Evolutionary conservation across 129 eudicot species (phyloP), one percentile per base, ranked within the genome.

Genomic region (Kitagawia praeruptora): DNA sequence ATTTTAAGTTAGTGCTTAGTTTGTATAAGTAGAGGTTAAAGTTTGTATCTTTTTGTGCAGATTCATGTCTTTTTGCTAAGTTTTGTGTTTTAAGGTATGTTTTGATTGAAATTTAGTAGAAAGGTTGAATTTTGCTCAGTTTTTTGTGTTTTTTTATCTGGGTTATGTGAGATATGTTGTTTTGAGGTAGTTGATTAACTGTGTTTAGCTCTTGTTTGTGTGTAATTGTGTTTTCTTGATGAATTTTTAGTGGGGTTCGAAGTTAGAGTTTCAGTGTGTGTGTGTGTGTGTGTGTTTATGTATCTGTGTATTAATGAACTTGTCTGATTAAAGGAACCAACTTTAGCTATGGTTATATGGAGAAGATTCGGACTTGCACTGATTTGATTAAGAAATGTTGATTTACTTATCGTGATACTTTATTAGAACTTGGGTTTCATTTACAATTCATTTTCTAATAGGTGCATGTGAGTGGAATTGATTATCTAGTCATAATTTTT

Each of bases 31-130:
- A 27, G 23, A 31, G 18, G 6, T 13, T 67, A 14, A 67, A 67
- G 73, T 67, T 61, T 67, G 23, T 5, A 31, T 67, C 39, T 67
- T 67, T 34, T 14, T 67, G 73, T 67, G 73, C 80, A 81, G 87
- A 80, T 87, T 91, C 76, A 78, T 67, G 69, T 61, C 27, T 28
- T 67, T 67, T 16, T 34, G 41, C 40, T 67, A 31, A 40, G 21
- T 67, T 14, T 67, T 34, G 41, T 27, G 23, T 67, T 67, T 67
- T 31, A 66, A 67, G 73, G 73, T 67, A 67, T 67, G 73, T 31
- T 67, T 67, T 28, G 23, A 31, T 11, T 3, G 41, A 4, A 31
- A 27, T 27, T 11, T 28, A 67, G 73, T 67, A 67, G 73, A 67
- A 31, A 67, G 8, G 31, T 67, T 28, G 42, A 67, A 67, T 67